Evolutionary conservation across 2,329 filamentous ascomycete species (phyloP).

Genomic region (Trichoderma sp.): DNA sequence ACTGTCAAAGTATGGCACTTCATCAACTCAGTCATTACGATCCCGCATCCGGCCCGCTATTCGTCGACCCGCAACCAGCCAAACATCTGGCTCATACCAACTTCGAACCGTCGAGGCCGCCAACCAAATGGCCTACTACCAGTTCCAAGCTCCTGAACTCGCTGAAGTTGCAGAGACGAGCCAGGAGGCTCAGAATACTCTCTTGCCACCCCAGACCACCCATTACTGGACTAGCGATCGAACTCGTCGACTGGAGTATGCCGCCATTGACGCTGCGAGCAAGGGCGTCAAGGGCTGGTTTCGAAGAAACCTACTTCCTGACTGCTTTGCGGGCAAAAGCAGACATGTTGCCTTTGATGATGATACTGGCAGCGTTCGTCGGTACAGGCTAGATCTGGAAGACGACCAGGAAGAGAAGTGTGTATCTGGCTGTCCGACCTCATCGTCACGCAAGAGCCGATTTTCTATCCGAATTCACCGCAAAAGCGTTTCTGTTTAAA

Average conservation of each 20-base stretch:
- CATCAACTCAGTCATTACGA: constrained; percentile 26
- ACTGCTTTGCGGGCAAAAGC: constrained; percentile 55
- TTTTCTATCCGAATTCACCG: constrained; percentile 30
- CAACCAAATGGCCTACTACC: constrained; percentile 43
- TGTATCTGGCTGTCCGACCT: not conserved
- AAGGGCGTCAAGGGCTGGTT: constrained; percentile 60
- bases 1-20: constrained; percentile 27
- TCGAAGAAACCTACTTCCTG: constrained; percentile 54
- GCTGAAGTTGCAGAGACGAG: constrained; percentile 28
- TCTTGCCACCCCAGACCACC: constrained; percentile 52
- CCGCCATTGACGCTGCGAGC: constrained; percentile 61
- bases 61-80: constrained; percentile 37
- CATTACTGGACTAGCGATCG: constrained; percentile 66
- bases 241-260: constrained; percentile 61
- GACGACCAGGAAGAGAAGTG: constrained; percentile 36
- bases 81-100: constrained; percentile 23
- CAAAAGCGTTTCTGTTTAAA: constrained; percentile 25
- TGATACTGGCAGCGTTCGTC: constrained; percentile 59
- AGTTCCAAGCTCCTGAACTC: constrained; percentile 47
- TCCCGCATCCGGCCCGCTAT: constrained; percentile 41
- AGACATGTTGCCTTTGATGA: constrained; percentile 57
- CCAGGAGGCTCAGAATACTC: constrained; percentile 25
- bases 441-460: constrained; percentile 28
- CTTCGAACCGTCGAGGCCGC: constrained; percentile 34
- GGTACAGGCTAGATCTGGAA: constrained; percentile 59